Evolutionary conservation across 169 alveolate species (phyloP).

Genomic region (Plasmodium yoelii): DNA sequence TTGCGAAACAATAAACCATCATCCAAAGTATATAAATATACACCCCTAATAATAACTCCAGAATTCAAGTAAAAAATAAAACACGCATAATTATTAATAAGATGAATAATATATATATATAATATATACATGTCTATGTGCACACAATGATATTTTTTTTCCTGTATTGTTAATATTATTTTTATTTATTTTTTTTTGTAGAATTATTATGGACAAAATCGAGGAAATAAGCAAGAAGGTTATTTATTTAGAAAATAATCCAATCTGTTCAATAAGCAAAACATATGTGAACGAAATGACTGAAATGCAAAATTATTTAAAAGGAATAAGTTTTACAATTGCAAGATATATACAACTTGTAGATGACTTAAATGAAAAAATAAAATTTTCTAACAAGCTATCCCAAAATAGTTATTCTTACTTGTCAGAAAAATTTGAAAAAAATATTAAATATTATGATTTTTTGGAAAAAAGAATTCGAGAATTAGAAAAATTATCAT

Average conservation of each 20-base stretch:
- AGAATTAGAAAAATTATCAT: background rate
- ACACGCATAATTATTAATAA: background rate
- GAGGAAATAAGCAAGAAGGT: constrained; percentile 19
- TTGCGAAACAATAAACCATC: constrained; percentile 43
- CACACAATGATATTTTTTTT: background rate
- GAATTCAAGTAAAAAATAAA: constrained; percentile 39
- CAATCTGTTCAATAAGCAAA: constrained; percentile 11
- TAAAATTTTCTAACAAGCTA: constrained; percentile 60
- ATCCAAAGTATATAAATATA: constrained; percentile 44
- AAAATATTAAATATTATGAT: constrained; percentile 12
- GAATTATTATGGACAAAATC: constrained; percentile 21
- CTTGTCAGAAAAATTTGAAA: constrained; percentile 21
- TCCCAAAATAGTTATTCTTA: constrained; percentile 12
- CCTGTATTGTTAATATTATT: background rate
- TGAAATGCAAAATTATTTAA: constrained; percentile 36
- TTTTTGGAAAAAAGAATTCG: constrained; percentile 18
- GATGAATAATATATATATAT: background rate
- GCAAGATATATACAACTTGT: constrained; percentile 42
- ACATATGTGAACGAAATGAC: constrained; percentile 26
- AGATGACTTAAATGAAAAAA: constrained; percentile 69
- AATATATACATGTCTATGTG: background rate
- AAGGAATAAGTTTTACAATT: constrained; percentile 32
- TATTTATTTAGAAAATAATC: constrained; percentile 13
- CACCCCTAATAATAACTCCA: constrained; percentile 28
- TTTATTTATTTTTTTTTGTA: constrained; percentile 8